Conservation (phyloP, 78 protist genomes). For the Cavenderia fasciculata region DNA sequence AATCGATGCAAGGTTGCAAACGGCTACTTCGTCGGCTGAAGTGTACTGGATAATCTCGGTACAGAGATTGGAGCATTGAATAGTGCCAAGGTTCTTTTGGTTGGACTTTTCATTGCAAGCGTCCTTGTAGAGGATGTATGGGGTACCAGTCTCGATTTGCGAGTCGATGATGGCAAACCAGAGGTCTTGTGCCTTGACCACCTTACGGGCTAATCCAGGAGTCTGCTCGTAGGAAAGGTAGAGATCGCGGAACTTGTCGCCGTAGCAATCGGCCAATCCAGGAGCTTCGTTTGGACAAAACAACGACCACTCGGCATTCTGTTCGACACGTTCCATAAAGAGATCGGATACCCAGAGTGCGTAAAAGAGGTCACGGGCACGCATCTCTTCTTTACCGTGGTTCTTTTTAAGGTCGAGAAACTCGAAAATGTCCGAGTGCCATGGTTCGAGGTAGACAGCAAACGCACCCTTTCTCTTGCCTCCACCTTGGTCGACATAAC, state of each 20-base stretch:
- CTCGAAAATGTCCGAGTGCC: constrained; percentile 98
- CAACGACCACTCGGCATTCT: constrained; percentile 94
- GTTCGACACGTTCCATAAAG: constrained; percentile 98
- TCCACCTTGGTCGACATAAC: constrained; percentile 98
- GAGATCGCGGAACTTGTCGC: constrained; percentile 93
- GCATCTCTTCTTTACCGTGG: constrained; percentile 93
- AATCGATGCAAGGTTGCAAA: constrained; percentile 98
- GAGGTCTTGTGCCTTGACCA: constrained; percentile 94
- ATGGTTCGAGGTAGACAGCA: constrained; percentile 99
- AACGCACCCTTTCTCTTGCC: constrained; percentile 98
- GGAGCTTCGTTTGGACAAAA: constrained; percentile 97
- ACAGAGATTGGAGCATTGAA: constrained; percentile 96
- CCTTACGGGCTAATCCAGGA: constrained; percentile 82
- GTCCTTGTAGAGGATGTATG: constrained; percentile 99
- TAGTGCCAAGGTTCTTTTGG: constrained; percentile 98
- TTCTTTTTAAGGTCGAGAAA: constrained; percentile 92
- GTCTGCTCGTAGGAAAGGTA: constrained; percentile 92
- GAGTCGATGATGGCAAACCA: constrained; percentile 98
- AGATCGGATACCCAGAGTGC: constrained; percentile 99
- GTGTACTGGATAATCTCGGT: constrained; percentile 98
- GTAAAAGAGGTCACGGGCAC: constrained; percentile 98
- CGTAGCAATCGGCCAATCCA: constrained; percentile 92
- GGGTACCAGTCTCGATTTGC: constrained; percentile 99
- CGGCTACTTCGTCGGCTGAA: constrained; percentile 96
- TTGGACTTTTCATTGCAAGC: constrained; percentile 96